These are phyloP conservation scores for Ceratocystiopsis brevicomis DNA, from an alignment of 2,329 filamentous ascomycete genomes.

Conservation along the genomic window DNA sequence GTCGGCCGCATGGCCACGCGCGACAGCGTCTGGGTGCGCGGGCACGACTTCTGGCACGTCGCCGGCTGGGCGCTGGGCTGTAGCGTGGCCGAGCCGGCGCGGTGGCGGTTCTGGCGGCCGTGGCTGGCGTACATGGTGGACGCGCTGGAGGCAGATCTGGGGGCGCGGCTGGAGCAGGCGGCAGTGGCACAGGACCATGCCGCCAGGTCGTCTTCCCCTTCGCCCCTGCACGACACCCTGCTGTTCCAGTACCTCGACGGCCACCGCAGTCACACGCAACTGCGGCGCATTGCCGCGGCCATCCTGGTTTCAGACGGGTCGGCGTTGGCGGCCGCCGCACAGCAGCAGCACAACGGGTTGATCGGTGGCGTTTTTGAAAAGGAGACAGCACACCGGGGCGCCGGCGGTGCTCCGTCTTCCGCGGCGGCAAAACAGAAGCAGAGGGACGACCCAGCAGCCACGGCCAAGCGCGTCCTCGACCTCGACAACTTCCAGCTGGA, in stretches of 20 bases:
- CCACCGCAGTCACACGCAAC: constrained; percentile 24
- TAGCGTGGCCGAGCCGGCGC: constrained; percentile 47
- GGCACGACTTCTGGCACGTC: constrained; percentile 73
- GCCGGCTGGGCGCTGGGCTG: constrained; percentile 91
- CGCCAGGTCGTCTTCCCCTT: constrained; percentile 8
- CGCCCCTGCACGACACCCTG: constrained; percentile 32
- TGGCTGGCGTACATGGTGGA: constrained; percentile 71
- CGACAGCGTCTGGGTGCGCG: constrained; percentile 53
- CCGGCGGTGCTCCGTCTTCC: neutral
- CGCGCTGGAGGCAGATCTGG: constrained; percentile 53
- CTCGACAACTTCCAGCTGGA: constrained; percentile 40
- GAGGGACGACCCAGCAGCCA: constrained; percentile 22
- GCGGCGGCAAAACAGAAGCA: constrained; percentile 23
- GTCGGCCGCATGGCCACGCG: constrained; percentile 40
- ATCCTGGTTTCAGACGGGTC: constrained; percentile 44
- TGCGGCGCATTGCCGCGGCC: constrained; percentile 42
- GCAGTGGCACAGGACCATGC: constrained; percentile 10
- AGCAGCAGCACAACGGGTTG: constrained; percentile 19
- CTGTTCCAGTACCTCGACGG: constrained; percentile 39
- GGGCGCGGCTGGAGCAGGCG: constrained; percentile 32
- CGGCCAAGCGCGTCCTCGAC: constrained; percentile 23
- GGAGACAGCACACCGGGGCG: constrained; percentile 28
- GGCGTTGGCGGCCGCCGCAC: constrained; percentile 36
- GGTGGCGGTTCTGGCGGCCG: constrained; percentile 66
- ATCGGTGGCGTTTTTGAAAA: constrained; percentile 35